These are phyloP conservation scores for Chlorencoelia australis DNA, from an alignment of 2,329 filamentous ascomycete genomes.

Conservation along the genomic window DNA sequence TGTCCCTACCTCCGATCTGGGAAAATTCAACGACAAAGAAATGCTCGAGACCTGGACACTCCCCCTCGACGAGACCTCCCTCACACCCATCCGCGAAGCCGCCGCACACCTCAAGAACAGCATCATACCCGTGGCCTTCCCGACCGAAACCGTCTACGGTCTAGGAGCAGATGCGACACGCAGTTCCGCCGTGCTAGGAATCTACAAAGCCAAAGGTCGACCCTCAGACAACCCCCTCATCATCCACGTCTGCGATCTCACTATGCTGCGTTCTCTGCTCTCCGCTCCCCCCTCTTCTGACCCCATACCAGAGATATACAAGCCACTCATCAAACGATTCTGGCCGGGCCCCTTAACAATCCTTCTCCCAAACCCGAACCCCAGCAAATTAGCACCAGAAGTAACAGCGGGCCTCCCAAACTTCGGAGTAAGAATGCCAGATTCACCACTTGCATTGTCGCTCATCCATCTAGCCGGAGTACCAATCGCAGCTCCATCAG, in stretches of 20 bases:
- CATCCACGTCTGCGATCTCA: slow-evolving; percentile 74
- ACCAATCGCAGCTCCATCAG: slow-evolving; percentile 83
- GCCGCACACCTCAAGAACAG: slow-evolving; percentile 18
- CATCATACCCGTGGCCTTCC: slow-evolving; percentile 72
- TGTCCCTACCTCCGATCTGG: slow-evolving; percentile 14
- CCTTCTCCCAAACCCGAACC: slow-evolving; percentile 64
- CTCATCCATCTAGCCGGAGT: slow-evolving; percentile 71
- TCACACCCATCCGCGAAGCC: slow-evolving; percentile 19
- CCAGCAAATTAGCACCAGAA: slow-evolving; percentile 69
- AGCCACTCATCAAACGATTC: slow-evolving; percentile 66
- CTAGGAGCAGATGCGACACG: slow-evolving; percentile 92
- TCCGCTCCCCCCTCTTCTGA: slow-evolving; percentile 19
- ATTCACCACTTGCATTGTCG: slow-evolving; percentile 71
- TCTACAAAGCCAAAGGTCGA: slow-evolving; percentile 81
- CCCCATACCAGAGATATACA: slow-evolving; percentile 42
- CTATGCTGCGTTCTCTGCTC: slow-evolving; percentile 21
- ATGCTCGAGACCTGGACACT: slow-evolving; percentile 23
- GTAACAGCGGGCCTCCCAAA: slow-evolving; percentile 78
- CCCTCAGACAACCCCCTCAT: slow-evolving; percentile 95
- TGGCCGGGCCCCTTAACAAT: slow-evolving; percentile 96
- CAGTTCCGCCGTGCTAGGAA: slow-evolving; percentile 74
- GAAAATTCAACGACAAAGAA: slow-evolving; percentile 16
- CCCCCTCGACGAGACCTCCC: slow-evolving; percentile 7
- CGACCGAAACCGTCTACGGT: slow-evolving; percentile 95
- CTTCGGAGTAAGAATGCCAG: slow-evolving; percentile 86